A percentile compares a stretch with the other conserved stretches of the same genome.
phyloP scores from a whole-genome alignment of 1,284 basidiomycete genomes.

The Ceratorhiza oryzae-sativae region DNA sequence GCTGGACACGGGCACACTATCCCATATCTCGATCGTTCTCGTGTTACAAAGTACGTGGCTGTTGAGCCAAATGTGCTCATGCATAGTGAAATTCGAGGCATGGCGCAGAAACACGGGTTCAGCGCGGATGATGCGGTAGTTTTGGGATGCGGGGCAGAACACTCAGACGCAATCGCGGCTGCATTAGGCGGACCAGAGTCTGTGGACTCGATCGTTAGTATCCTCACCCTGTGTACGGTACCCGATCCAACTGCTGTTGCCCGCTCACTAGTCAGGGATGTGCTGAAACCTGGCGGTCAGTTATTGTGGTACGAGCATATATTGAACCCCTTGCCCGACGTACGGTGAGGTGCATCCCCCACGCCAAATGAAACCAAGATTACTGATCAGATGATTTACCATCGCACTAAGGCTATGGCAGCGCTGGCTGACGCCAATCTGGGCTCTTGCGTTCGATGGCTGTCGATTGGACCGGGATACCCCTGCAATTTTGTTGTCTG shows the following conservation, averaged over 20 bases:
- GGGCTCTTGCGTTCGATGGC: conserved; percentile 54
- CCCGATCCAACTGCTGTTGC: conserved; percentile 59
- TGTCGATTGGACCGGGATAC: conserved; percentile 67
- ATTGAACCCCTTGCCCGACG: conserved; percentile 50
- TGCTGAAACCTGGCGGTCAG: conserved; percentile 64
- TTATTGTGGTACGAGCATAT: conserved; percentile 73
- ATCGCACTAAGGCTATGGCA: conserved; percentile 65
- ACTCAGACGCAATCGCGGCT: conserved; percentile 57
- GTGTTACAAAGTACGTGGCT: conserved; percentile 68
- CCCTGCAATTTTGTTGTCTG: conserved; percentile 42
- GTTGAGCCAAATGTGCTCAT: conserved; percentile 71
- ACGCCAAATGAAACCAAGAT: background rate
- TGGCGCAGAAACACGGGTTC: conserved; percentile 61
- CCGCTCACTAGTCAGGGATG: conserved; percentile 54
- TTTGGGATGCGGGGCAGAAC: conserved; percentile 65
- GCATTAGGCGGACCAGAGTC: conserved; percentile 51
- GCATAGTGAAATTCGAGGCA: conserved; percentile 61
- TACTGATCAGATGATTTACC: conserved; percentile 24
- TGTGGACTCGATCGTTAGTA: conserved; percentile 65
- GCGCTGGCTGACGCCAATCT: conserved; percentile 69
- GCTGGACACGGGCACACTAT: conserved; percentile 71
- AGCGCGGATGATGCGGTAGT: conserved; percentile 55
- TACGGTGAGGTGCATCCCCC: conserved; percentile 17
- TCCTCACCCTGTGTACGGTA: conserved; percentile 68
- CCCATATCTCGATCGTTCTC: conserved; percentile 62